Evolutionary conservation across 441 rosid species (phyloP).

Genomic region (Populus hybrid): DNA sequence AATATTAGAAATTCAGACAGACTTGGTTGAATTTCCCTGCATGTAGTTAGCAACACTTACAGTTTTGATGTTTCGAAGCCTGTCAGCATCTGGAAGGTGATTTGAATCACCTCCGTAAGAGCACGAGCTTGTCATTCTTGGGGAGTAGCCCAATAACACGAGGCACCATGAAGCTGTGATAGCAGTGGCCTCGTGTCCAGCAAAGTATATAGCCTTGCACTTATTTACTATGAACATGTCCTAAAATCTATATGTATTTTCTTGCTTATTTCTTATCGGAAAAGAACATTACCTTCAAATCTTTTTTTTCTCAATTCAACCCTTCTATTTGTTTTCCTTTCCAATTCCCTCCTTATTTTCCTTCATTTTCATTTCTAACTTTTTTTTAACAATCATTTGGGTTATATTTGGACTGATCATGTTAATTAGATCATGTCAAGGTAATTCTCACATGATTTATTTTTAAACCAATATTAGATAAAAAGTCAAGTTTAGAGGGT

Average conservation of each 20-base stretch:
- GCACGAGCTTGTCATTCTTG: constrained; percentile 49
- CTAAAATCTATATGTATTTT: too few species aligned
- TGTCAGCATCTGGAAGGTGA: constrained; percentile 27
- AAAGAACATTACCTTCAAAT: neutral
- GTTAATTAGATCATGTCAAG: too few species aligned
- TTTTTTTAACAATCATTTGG: too few species aligned
- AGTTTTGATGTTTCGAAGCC: constrained; percentile 34
- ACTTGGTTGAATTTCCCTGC: too few species aligned
- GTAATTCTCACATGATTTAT: too few species aligned
- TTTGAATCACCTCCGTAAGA: constrained; percentile 29
- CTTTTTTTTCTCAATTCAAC: neutral
- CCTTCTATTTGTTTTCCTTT: too few species aligned
- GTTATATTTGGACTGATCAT: too few species aligned
- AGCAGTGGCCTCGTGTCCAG: constrained; percentile 51
- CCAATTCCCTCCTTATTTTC: too few species aligned
- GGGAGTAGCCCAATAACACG: constrained; percentile 40
- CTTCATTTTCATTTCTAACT: too few species aligned
- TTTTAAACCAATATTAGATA: rapidly evolving
- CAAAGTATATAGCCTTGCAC: constrained; percentile 48
- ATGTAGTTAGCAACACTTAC: constrained; percentile 18
- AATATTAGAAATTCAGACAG: neutral
- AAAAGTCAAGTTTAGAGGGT: too few species aligned
- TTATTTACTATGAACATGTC: constrained; percentile 35
- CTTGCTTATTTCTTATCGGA: too few species aligned
- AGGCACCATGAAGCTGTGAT: constrained; percentile 39